Conservation (phyloP, 169 alveolate genomes). For the Plasmodium yoelii region DNA sequence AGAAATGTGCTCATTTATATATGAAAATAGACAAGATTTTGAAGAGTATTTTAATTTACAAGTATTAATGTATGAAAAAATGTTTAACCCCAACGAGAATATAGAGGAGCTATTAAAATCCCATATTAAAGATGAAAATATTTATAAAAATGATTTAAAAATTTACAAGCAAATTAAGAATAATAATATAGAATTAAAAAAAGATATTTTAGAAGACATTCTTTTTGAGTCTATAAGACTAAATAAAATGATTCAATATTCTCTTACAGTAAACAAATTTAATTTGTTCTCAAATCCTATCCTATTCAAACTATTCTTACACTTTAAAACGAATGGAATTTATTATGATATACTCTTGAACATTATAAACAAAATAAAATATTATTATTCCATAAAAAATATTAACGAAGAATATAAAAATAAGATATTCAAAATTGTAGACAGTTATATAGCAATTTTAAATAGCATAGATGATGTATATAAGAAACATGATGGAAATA, state of each 20-base stretch:
- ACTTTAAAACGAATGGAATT: constrained; percentile 41
- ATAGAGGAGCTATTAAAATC: constrained; percentile 28
- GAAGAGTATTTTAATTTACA: constrained; percentile 42
- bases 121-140: constrained; percentile 16
- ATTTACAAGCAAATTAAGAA: constrained; percentile 31
- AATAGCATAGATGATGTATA: constrained; percentile 18
- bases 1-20: constrained; percentile 55
- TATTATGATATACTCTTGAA: constrained; percentile 42
- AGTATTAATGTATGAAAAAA: constrained; percentile 24
- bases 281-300: constrained; percentile 18
- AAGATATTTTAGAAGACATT: constrained; percentile 47
- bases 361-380: constrained; percentile 46
- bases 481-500: constrained; percentile 4
- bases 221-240: constrained; percentile 44
- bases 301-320: constrained; percentile 27
- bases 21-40: constrained; percentile 36
- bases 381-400: constrained; percentile 40
- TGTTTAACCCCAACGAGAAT: constrained; percentile 21
- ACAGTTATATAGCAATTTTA: constrained; percentile 30
- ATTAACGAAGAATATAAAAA: constrained; percentile 38
- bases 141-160: constrained; percentile 37
- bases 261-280: constrained; percentile 59
- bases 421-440: constrained; percentile 43
- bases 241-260: constrained; percentile 55
- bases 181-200: constrained; percentile 16